phyloP scores from a whole-genome alignment of 2,329 filamentous ascomycete genomes.

The Cytospora schulzeri region DNA sequence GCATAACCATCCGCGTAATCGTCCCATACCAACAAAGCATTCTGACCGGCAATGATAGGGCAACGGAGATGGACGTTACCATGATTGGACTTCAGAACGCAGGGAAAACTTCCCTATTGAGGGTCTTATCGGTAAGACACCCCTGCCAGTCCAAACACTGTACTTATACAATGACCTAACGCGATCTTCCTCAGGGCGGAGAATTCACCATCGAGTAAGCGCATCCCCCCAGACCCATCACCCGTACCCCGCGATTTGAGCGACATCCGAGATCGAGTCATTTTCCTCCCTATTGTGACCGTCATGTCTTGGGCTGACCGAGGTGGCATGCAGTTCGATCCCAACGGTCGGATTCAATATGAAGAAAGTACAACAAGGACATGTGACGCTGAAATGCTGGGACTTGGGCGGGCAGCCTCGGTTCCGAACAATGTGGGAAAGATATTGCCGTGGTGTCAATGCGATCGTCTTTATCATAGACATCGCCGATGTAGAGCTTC shows the following conservation, averaged over 20 bases:
- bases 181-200: slow-evolving; percentile 68
- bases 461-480: slow-evolving; percentile 99
- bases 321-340: slow-evolving; percentile 71
- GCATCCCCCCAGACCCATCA: slow-evolving; percentile 26
- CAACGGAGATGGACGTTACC: slow-evolving; percentile 99
- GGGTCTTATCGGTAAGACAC: slow-evolving; percentile 85
- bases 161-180: slow-evolving; percentile 17
- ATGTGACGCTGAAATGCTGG: slow-evolving; percentile 99
- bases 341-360: slow-evolving; percentile 99
- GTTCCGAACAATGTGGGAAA: slow-evolving; percentile 99
- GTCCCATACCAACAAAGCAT: slow-evolving; percentile 1
- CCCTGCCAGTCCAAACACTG: slow-evolving; percentile 2
- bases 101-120: slow-evolving; percentile 92
- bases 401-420: slow-evolving; percentile 95
- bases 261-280: slow-evolving; percentile 5
- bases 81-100: slow-evolving; percentile 99
- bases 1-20: background rate
- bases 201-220: slow-evolving; percentile 99
- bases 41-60: slow-evolving; percentile 58
- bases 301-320: slow-evolving; percentile 35
- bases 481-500: slow-evolving; percentile 79
- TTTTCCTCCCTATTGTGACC: slow-evolving; percentile 38
- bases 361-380: slow-evolving; percentile 95
- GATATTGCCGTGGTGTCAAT: slow-evolving; percentile 96
- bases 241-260: slow-evolving; percentile 12